Conservation (phyloP, 2,329 filamentous ascomycete species). For the Ophiostoma himal-ulmi region DNA sequence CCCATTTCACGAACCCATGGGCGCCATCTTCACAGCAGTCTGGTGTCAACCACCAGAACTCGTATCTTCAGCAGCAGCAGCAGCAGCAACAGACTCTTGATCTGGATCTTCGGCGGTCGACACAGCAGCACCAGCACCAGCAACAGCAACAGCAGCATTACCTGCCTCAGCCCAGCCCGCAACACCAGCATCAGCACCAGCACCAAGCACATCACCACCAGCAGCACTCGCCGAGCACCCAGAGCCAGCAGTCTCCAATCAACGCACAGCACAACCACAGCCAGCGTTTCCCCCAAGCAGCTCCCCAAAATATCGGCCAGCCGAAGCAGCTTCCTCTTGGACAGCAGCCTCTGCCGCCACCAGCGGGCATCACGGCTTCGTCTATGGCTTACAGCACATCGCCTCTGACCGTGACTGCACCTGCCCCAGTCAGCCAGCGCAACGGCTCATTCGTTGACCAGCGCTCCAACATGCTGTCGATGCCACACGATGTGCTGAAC, state of each 20-base stretch:
- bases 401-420: background rate
- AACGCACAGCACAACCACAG: slow-evolving; percentile 43
- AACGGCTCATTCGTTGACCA: slow-evolving; percentile 10
- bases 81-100: slow-evolving; percentile 15
- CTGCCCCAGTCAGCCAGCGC: background rate
- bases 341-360: slow-evolving; percentile 14
- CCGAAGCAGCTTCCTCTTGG: slow-evolving; percentile 7
- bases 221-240: slow-evolving; percentile 18
- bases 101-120: slow-evolving; percentile 14
- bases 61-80: slow-evolving; percentile 36
- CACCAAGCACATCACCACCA: slow-evolving; percentile 18
- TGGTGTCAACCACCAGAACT: slow-evolving; percentile 39
- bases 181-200: slow-evolving; percentile 43
- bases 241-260: slow-evolving; percentile 35
- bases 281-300: background rate
- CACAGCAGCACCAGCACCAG: slow-evolving; percentile 17
- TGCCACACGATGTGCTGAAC: slow-evolving; percentile 9
- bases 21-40: slow-evolving; percentile 50
- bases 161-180: slow-evolving; percentile 29
- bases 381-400: slow-evolving; percentile 12
- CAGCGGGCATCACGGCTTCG: background rate
- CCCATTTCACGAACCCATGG: slow-evolving; percentile 92
- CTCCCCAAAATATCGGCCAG: background rate
- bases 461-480: slow-evolving; percentile 10
- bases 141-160: slow-evolving; percentile 12